Evolutionary conservation across 768 basidiomycete genomes (phyloP), one percentile per base, ranked within the genome.

Genomic region (Rhizopogon rudus): DNA sequence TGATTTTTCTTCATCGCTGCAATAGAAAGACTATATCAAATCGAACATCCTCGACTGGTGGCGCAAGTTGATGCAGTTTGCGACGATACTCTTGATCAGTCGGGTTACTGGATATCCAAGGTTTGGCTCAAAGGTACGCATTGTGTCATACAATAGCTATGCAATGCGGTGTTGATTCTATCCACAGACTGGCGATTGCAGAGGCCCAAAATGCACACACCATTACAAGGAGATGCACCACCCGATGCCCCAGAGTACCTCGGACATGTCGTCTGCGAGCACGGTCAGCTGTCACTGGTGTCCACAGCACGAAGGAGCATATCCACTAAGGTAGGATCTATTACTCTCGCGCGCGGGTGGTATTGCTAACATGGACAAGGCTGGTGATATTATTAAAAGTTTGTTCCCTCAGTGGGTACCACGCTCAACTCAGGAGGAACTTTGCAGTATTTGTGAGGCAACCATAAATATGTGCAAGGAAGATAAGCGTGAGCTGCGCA

Each of bases 171-270:
- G 48, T n/a, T 31, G 17, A 52, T 54, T 59, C 7, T 51, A 50
- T 58, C 44, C 6, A 55, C 35, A 93, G 92, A 91, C 66, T 94
- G 92, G 92, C 75, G 75, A 65, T 69, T 81, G 51, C 63, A 68
- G 44, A 86, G 79, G 61, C 92, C 92, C 22, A 88, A 81, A 68
- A 91, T 93, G 88, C 91, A 93, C 65, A 69, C 72, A 29, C 61
- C 69, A 39, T 74, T 71, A 40, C 65, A 81, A 62, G 70, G 65
- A 25, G 92, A 94, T 68, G 88, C 87, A 9, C 71, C 80, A 13
- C 92, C 92, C 5, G 83, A 86, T 62, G 74, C 80, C 28, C 65
- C 67, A 5, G 79, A 81, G 29, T 93, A 77, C 66, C 61, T 67
- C 42, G 65, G 67, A 37, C 80, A 93, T 64, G 84, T 93, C 48